Percentiles rank a stretch among this genome's conserved stretches.
Evolutionary conservation across 176 grass and related monocot genomes (phyloP).

Genomic region (Triticum urartu): DNA sequence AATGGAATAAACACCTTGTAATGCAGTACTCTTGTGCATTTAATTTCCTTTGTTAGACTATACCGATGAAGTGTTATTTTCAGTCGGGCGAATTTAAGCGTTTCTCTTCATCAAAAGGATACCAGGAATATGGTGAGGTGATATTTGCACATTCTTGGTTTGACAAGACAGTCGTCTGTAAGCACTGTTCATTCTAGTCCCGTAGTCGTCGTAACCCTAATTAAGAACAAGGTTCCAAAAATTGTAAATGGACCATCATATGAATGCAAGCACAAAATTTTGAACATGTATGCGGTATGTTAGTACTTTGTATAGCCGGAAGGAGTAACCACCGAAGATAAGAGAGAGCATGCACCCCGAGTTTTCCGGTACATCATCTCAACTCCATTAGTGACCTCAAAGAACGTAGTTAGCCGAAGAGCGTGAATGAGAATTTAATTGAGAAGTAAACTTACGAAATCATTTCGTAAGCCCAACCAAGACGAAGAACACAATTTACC

Average conservation of each 20-base stretch:
- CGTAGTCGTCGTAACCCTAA: background rate
- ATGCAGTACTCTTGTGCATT: conserved; percentile 18
- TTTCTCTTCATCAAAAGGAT: background rate
- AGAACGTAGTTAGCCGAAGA: background rate
- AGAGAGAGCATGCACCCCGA: background rate
- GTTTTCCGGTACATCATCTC: background rate
- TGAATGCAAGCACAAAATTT: background rate
- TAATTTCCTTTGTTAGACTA: conserved; percentile 3
- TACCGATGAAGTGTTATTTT: conserved; percentile 3
- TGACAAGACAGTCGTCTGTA: conserved; percentile 19
- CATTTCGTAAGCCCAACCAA: background rate
- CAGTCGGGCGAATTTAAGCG: background rate
- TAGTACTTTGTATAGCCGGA: background rate
- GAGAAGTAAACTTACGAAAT: background rate
- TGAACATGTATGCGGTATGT: background rate
- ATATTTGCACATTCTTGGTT: conserved; percentile 24
- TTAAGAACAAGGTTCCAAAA: background rate
- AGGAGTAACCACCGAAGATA: background rate
- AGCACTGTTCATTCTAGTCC: background rate
- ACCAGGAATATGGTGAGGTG: conserved; percentile 37
- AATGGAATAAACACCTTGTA: conserved; percentile 49
- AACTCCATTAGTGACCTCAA: background rate
- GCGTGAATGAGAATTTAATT: background rate
- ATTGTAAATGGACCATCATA: background rate
- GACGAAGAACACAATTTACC: background rate